phyloP scores from a whole-genome alignment of 2,329 filamentous ascomycete species.

The Periconia macrospinosa region DNA sequence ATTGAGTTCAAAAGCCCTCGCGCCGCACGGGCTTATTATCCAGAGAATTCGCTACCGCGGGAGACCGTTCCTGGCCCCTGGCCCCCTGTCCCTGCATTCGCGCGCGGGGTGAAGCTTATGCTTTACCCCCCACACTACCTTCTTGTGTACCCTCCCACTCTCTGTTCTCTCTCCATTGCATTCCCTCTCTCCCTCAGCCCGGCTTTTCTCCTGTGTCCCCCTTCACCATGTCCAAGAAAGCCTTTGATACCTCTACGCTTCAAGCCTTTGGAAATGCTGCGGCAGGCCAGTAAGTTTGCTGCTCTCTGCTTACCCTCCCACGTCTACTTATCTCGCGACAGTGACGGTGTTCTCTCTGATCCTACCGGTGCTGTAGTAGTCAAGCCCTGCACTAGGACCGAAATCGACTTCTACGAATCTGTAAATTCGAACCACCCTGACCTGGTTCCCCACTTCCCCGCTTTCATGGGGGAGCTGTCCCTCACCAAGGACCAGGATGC shows the following conservation, averaged over 20 bases:
- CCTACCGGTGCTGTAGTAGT: conserved; percentile 82
- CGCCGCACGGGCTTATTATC: too few relatives aligned
- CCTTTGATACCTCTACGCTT: conserved; percentile 64
- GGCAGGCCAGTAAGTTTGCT: conserved; percentile 74
- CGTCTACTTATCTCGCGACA: conserved; percentile 40
- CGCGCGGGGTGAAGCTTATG: too few relatives aligned
- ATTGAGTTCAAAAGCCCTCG: too few relatives aligned
- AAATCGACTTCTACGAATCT: conserved; percentile 88
- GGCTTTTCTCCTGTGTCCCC: not conserved
- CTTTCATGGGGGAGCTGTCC: conserved; percentile 77
- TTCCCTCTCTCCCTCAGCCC: not conserved
- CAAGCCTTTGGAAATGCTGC: conserved; percentile 74
- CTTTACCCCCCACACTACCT: too few relatives aligned
- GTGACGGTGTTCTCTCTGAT: conserved; percentile 88
- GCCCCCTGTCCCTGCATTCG: too few relatives aligned
- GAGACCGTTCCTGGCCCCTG: too few relatives aligned
- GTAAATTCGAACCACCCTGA: conserved; percentile 66
- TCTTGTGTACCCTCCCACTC: too few relatives aligned
- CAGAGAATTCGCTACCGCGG: too few relatives aligned
- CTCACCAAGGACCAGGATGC: conserved; percentile 47
- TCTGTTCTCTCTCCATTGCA: not conserved
- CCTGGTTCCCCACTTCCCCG: conserved; percentile 80
- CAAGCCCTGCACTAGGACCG: conserved; percentile 85
- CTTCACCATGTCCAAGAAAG: conserved; percentile 42
- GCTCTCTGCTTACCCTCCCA: conserved; percentile 7